phyloP scores from a whole-genome alignment of 768 basidiomycete genomes.

The Paxillus involutus region DNA sequence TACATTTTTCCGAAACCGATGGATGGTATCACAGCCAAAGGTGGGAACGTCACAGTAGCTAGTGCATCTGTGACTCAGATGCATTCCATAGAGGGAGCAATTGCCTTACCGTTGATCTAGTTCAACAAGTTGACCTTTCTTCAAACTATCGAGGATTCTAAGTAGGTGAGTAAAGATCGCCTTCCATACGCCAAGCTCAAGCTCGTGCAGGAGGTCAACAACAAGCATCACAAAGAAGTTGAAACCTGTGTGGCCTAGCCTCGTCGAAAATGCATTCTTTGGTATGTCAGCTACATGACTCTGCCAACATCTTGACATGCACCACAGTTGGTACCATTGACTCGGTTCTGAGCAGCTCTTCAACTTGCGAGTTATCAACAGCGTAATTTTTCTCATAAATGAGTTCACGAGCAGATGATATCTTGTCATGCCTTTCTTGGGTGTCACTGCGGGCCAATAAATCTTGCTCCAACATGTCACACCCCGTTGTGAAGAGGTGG shows the following conservation, averaged over 20 bases:
- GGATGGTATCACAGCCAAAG: constrained; percentile 25
- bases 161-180: constrained; percentile 26
- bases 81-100: background rate
- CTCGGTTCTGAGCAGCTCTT: constrained; percentile 5
- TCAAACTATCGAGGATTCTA: constrained; percentile 17
- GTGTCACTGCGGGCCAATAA: background rate
- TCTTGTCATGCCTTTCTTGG: background rate
- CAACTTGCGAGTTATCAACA: constrained; percentile 7
- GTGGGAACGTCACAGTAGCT: constrained; percentile 24
- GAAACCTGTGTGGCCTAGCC: constrained; percentile 8
- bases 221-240: constrained; percentile 24
- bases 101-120: constrained; percentile 5
- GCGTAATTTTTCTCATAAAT: constrained; percentile 14
- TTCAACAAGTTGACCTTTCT: constrained; percentile 9
- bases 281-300: too few species aligned
- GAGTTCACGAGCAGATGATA: background rate
- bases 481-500: constrained; percentile 1
- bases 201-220: constrained; percentile 32
- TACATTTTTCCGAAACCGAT: constrained; percentile 20
- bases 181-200: constrained; percentile 34
- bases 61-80: background rate
- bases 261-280: constrained; percentile 31
- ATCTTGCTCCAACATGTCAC: constrained; percentile 2
- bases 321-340: constrained; percentile 23
- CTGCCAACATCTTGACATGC: background rate